phyloP scores from a whole-genome alignment of 805 yeast genomes.

The Candida chauliodis region DNA sequence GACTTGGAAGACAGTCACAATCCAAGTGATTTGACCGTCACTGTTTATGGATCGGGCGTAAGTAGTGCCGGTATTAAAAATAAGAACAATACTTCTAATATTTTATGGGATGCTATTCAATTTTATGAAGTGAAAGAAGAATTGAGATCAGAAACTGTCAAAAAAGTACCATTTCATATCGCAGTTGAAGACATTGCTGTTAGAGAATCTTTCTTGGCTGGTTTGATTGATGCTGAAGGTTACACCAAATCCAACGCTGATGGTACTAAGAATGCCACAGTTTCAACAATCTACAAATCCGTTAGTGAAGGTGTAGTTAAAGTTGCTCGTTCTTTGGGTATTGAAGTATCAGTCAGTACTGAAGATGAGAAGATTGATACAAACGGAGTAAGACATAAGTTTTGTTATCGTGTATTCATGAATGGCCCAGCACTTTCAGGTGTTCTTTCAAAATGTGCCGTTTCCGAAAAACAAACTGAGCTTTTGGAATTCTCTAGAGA shows the following conservation, averaged over 20 bases:
- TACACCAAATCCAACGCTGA: too few species aligned
- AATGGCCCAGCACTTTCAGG: conserved; percentile 21
- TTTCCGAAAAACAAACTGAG: conserved; percentile 11
- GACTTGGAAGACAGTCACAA: too few species aligned
- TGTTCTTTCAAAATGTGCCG: conserved; percentile 20
- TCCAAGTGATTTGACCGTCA: too few species aligned
- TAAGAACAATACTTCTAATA: too few species aligned
- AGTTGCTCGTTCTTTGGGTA: conserved; percentile 44
- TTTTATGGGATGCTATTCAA: too few species aligned
- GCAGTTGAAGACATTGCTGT: conserved; percentile 34
- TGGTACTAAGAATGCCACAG: too few species aligned
- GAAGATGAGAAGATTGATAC: too few species aligned
- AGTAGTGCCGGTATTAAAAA: too few species aligned
- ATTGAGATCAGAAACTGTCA: too few species aligned
- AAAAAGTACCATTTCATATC: conserved; percentile 29
- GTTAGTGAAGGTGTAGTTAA: conserved; percentile 33
- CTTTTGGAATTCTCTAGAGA: conserved; percentile 15
- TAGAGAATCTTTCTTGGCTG: conserved; percentile 44
- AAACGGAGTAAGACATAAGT: too few species aligned
- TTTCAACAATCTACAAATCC: conserved; percentile 26
- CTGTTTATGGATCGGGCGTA: too few species aligned
- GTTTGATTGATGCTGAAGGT: conserved; percentile 42
- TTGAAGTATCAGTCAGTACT: conserved; percentile 28
- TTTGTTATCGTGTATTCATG: conserved; percentile 11
- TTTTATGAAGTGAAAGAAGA: too few species aligned